phyloP scores from a whole-genome alignment of 352 stramenopile genomes.

The Aphanomyces euteiches region DNA sequence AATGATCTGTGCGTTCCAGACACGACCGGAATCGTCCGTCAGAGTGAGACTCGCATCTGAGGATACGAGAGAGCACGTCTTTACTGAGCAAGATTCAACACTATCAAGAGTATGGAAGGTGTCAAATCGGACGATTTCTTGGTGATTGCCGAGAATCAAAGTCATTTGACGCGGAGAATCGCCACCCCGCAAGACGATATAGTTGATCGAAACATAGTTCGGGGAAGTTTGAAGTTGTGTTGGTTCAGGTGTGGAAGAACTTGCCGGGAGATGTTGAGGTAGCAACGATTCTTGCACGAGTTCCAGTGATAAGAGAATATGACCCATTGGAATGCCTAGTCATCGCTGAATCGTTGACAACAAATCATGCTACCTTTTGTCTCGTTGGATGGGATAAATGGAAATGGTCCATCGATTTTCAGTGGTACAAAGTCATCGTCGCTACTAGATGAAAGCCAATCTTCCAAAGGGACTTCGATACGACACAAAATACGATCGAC shows the following conservation, averaged over 20 bases:
- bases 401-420: conserved; percentile 40
- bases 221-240: no score
- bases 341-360: not conserved
- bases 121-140: not conserved
- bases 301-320: not conserved
- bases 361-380: conserved; percentile 2
- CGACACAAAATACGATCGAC: conserved; percentile 56
- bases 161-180: not conserved
- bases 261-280: not conserved
- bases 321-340: not conserved
- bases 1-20: no score
- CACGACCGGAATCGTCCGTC: no score
- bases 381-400: conserved; percentile 41
- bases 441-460: conserved; percentile 24
- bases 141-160: not conserved
- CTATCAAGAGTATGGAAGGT: not conserved
- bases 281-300: not conserved
- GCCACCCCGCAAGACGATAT: not conserved
- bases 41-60: no score
- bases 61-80: no score
- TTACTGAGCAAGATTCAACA: no score
- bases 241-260: no score
- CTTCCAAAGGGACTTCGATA: conserved; percentile 49
- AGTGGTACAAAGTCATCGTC: conserved; percentile 12
- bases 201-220: not conserved